A percentile compares a stretch with the other conserved stretches of the same genome.
Evolutionary conservation across 495 filamentous ascomycete genomes (phyloP).

Genomic region (Aspergillus leporis): DNA sequence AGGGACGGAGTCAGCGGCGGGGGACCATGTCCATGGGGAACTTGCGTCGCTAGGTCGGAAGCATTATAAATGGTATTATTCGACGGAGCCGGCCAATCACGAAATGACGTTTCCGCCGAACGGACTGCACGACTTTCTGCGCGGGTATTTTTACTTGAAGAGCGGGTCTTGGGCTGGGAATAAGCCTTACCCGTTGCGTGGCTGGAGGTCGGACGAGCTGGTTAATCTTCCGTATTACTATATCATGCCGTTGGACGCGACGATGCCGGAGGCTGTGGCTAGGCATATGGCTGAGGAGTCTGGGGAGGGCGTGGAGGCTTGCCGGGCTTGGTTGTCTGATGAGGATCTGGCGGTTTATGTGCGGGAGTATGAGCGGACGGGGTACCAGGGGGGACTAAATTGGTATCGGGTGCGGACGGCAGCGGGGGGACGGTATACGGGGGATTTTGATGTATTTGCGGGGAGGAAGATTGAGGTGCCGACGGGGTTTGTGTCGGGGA

Average conservation of each 20-base stretch:
- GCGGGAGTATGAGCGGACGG: constrained; percentile 61
- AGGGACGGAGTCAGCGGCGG: constrained; percentile 29
- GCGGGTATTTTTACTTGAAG: constrained; percentile 70
- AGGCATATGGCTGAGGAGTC: constrained; percentile 54
- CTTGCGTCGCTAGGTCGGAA: constrained; percentile 57
- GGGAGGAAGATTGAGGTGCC: constrained; percentile 65
- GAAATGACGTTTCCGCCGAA: constrained; percentile 59
- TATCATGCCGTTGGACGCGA: constrained; percentile 59
- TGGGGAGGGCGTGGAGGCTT: constrained; percentile 17
- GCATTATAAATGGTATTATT: constrained; percentile 74
- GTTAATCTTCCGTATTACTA: constrained; percentile 66
- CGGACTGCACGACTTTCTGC: constrained; percentile 57
- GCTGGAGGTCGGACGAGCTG: constrained; percentile 57
- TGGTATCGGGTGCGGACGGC: constrained; percentile 66
- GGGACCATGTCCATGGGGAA: constrained; percentile 47
- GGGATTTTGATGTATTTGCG: constrained; percentile 59
- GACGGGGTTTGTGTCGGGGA: constrained; percentile 58
- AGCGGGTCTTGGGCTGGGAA: constrained; percentile 60
- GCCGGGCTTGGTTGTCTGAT: constrained; percentile 53
- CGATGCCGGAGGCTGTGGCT: constrained; percentile 59
- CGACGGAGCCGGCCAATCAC: constrained; percentile 49
- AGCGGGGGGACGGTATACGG: constrained; percentile 35
- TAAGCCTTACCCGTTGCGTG: constrained; percentile 49
- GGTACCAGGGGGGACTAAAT: constrained; percentile 69
- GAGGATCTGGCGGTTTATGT: constrained; percentile 61